Base-by-base conservation (phyloP, 2,329 filamentous ascomycete species). In the Aspergillus eucalypticola region DNA sequence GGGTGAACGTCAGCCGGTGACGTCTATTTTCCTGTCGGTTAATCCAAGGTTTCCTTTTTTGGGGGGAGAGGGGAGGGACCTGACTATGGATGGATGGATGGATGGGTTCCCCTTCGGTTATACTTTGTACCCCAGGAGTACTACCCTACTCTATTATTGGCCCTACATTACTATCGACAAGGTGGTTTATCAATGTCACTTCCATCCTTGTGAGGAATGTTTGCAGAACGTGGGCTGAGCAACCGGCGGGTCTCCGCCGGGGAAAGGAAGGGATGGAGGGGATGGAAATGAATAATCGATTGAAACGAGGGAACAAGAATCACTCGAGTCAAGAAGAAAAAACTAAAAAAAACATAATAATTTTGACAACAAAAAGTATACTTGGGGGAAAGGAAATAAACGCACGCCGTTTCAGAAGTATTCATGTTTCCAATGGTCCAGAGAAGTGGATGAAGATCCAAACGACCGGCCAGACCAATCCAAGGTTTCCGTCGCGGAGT, bases 1-100 rank as follows among this genome's bases (percentile, higher is more conserved):
- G 15, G 61, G 65, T 38, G 42, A 44, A 65, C 69, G 70, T 71
- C 68, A 71, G 63, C 29, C 54, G 25, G 54, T 44, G 41, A 44
- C 41, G 41, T 44, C 41, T 44, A 44, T 23, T 44, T 21, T 44
- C 2, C 41, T 19, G 41, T 44, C 32, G 32, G 11, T 4, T 35
- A 35, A 21, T 29, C 41, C 23, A 21, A 19, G 41, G 23, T 44
- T 44, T 19, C 23, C 23, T 44, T 44, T 23, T 44, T 44, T 19
- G 41, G 19, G 10, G 32, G 11, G 32, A 6, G 19, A 13, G 32
- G 27, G 10, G 10, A 29, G 27, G 10, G 27, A 29, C n/a, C 1
- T 8, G 27, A 10, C 23, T 23, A n/a, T n/a, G n/a, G n/a, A n/a
- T n/a, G n/a, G n/a, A 25, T 11, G 27, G 8, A 29, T 29, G 27